Evolutionary conservation across 139 green algal species (phyloP), one percentile per base, ranked within the genome.

Genomic region (Medakamo hakoo): DNA sequence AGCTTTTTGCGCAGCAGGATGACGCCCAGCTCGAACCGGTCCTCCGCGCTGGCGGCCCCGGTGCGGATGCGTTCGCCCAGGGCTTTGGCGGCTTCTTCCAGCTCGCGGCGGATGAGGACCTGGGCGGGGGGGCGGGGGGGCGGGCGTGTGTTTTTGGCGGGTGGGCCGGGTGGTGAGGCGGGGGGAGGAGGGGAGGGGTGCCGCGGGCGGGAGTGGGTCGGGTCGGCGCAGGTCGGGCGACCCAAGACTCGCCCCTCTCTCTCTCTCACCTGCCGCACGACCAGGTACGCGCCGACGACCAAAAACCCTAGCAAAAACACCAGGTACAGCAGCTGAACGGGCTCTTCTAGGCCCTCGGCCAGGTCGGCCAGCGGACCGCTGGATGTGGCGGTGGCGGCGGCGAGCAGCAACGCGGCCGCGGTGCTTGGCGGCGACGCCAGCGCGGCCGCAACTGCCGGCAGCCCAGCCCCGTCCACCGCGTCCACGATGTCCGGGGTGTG

Each of bases 1-100:
- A 97, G 80, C 71, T 95, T 94, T 82, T 98, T 98, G 57, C 93
- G 81, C 29, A 95, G 84, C 69, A 99, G 77, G 62, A 99, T 85
- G 5, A 91, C 85, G 2, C 91, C 93, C 63, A 98, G 85, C 79
- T 99, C 91, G 74, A 94, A 99, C 68, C 88, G 94, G 67, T 98
- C 93, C 84, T 90, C 87, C 68, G 79, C 83, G 20, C 70, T 84
- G 0, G 84, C 91, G 59, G 93, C 74, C 0, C 81, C 82, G 14
- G 75, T 88, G 27, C 93, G 82, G 62, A 95, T 89, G 27, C 85
- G 78, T 58, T 98, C 92, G 14, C 90, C 91, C 57, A 98, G 79
- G n/a, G 82, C 78, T 73, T 98, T 98, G 22, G 91, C 87, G 23
- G 86, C 79, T 69, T 95, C 91, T 55, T 99, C 93, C 31, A 99